Conservation (phyloP, 1,139 yeast genomes). For the Cylindricascospora bacillispora region DNA sequence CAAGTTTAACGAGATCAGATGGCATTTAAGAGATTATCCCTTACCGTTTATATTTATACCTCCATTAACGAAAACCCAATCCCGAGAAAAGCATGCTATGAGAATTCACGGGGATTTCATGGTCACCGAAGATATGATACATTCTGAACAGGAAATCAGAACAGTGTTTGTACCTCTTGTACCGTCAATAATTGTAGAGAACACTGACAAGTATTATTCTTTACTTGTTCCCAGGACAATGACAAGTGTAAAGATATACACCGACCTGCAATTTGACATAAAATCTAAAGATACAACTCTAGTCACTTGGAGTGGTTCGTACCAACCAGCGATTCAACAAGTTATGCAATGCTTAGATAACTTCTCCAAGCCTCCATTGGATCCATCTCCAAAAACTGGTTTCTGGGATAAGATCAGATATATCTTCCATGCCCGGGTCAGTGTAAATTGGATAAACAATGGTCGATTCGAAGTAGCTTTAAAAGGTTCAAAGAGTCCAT, state of each 20-base stretch:
- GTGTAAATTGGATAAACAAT: slow-evolving; percentile 36
- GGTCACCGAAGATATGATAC: slow-evolving; percentile 40
- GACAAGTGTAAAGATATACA: slow-evolving; percentile 60
- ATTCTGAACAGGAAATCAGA: slow-evolving; percentile 39
- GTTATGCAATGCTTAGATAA: slow-evolving; percentile 69
- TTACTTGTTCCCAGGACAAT: slow-evolving; percentile 65
- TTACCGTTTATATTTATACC: slow-evolving; percentile 37
- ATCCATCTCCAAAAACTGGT: slow-evolving; percentile 75
- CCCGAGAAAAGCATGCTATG: slow-evolving; percentile 22
- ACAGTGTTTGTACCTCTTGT: slow-evolving; percentile 52
- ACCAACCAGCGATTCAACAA: slow-evolving; percentile 76
- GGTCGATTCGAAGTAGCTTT: slow-evolving; percentile 47
- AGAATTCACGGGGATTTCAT: slow-evolving; percentile 39
- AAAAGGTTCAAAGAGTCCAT: slow-evolving; percentile 64
- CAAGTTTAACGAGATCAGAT: slow-evolving; percentile 38
- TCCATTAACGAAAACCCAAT: slow-evolving; percentile 27
- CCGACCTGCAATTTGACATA: slow-evolving; percentile 46
- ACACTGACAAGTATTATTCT: slow-evolving; percentile 38
- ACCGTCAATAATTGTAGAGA: slow-evolving; percentile 28
- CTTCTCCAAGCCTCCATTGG: slow-evolving; percentile 71
- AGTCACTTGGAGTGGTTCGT: slow-evolving; percentile 78
- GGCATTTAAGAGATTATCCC: slow-evolving; percentile 59
- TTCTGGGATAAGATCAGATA: slow-evolving; percentile 65
- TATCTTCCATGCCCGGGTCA: slow-evolving; percentile 43
- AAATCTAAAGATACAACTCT: slow-evolving; percentile 49